These are phyloP conservation scores for Populus hybrid DNA, from an alignment of 441 rosid genomes.

Conservation along the genomic window DNA sequence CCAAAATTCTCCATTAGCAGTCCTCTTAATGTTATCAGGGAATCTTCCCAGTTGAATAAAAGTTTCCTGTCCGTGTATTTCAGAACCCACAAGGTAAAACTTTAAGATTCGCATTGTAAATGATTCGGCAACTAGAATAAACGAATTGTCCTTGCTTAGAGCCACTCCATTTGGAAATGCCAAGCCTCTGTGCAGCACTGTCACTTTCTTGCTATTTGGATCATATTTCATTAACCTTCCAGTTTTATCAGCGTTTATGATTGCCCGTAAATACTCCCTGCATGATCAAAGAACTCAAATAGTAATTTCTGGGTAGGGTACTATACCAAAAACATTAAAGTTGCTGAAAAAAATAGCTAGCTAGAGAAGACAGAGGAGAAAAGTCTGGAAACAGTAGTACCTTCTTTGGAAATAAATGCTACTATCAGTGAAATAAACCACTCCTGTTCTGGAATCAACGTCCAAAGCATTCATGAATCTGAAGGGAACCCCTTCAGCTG, in stretches of 20 bases:
- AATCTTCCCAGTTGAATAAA: slow-evolving; percentile 23
- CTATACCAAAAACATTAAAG: background rate
- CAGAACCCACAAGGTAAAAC: slow-evolving; percentile 14
- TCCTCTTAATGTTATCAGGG: slow-evolving; percentile 40
- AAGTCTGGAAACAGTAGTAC: slow-evolving; percentile 6
- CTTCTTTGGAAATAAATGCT: slow-evolving; percentile 39
- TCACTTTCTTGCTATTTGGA: slow-evolving; percentile 33
- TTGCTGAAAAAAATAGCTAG: background rate
- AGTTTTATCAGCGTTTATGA: slow-evolving; percentile 27
- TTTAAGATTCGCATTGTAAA: slow-evolving; percentile 18
- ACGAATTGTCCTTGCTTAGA: slow-evolving; percentile 38
- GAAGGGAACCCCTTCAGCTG: slow-evolving; percentile 36
- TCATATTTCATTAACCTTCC: slow-evolving; percentile 61
- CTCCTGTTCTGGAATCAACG: slow-evolving; percentile 32
- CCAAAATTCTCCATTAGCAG: slow-evolving; percentile 40
- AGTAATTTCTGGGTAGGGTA: background rate
- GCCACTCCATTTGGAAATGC: slow-evolving; percentile 46
- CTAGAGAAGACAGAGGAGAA: background rate
- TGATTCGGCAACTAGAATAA: slow-evolving; percentile 36
- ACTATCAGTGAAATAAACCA: slow-evolving; percentile 42
- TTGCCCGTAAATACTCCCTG: slow-evolving; percentile 34
- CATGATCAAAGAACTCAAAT: background rate
- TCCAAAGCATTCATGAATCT: slow-evolving; percentile 40
- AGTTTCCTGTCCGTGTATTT: background rate
- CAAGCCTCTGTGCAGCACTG: slow-evolving; percentile 27